Conservation (phyloP, 2,329 filamentous ascomycete genomes). For the Epichloe glyceriae region DNA sequence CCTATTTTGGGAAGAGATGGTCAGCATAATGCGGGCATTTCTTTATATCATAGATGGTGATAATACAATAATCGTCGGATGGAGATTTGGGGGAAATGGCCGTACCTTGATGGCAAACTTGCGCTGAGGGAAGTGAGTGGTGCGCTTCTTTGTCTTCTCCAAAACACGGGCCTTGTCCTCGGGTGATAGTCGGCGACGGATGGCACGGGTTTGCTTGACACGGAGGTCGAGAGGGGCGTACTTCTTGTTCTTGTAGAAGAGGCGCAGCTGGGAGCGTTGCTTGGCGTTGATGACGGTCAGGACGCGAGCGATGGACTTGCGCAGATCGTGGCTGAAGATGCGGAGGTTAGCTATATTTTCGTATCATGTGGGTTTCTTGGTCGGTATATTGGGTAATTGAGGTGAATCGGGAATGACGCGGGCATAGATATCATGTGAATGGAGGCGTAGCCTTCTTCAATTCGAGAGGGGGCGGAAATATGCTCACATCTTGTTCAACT, state of each 20-base stretch:
- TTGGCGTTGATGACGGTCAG: constrained; percentile 99
- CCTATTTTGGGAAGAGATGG: not conserved
- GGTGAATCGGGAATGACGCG: no score
- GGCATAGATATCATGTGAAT: constrained; percentile 2
- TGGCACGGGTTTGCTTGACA: constrained; percentile 94
- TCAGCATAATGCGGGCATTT: not conserved
- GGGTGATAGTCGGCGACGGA: constrained; percentile 87
- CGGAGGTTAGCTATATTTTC: constrained; percentile 7
- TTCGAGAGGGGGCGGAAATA: not conserved
- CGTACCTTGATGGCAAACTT: constrained; percentile 97
- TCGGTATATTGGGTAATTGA: not conserved
- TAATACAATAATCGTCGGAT: no score
- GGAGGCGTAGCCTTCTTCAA: not conserved
- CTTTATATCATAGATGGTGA: no score
- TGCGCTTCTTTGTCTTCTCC: constrained; percentile 94
- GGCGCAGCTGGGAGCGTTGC: constrained; percentile 92
- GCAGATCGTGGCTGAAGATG: constrained; percentile 75
- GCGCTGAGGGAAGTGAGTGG: constrained; percentile 92
- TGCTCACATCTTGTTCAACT: constrained; percentile 93
- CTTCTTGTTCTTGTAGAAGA: constrained; percentile 99
- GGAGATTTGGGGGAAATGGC: not conserved
- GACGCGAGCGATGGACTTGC: constrained; percentile 98
- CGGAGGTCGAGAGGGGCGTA: constrained; percentile 97
- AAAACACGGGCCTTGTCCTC: constrained; percentile 76
- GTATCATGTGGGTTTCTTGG: not conserved